phyloP scores from a whole-genome alignment of 2,329 filamentous ascomycete species.

The Chaetomiaceae sp. region DNA sequence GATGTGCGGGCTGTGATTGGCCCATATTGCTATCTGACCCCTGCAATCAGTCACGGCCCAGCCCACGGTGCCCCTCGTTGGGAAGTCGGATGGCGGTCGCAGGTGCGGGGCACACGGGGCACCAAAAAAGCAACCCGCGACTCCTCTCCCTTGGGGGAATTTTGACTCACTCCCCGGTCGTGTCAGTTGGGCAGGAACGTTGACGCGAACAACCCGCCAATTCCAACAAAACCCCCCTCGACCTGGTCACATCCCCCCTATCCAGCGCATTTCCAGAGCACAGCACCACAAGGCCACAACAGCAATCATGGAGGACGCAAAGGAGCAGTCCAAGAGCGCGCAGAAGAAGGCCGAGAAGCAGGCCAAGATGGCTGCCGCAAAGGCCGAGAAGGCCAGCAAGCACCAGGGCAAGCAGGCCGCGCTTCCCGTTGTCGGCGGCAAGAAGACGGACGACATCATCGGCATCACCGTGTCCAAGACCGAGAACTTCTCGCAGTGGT shows the following conservation, averaged over 20 bases:
- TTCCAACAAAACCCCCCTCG: background rate
- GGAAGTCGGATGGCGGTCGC: conserved; percentile 1
- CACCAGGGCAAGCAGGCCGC: conserved; percentile 34
- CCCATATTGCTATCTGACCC: conserved; percentile 2
- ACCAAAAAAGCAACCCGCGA: conserved; percentile 18
- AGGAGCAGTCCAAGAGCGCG: conserved; percentile 55
- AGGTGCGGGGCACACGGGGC: conserved; percentile 26
- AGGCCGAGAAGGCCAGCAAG: conserved; percentile 58
- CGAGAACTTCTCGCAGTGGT: conserved; percentile 90
- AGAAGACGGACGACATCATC: conserved; percentile 66
- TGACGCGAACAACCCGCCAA: too few species aligned
- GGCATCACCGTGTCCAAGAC: conserved; percentile 84
- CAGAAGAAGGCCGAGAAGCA: conserved; percentile 63
- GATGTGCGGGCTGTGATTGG: conserved; percentile 12
- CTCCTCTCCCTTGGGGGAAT: conserved; percentile 1
- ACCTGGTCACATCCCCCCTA: conserved; percentile 1
- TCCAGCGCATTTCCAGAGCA: conserved; percentile 1
- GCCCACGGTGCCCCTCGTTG: conserved; percentile 23
- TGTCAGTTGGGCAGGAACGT: background rate
- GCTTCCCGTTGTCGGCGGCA: conserved; percentile 50
- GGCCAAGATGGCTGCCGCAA: conserved; percentile 55
- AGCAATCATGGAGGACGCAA: conserved; percentile 28
- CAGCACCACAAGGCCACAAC: too few species aligned
- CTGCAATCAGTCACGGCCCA: conserved; percentile 9
- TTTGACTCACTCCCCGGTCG: conserved; percentile 12